Evolutionary conservation across 192 early-diverging fungal species (phyloP).

Genomic region (Backusella sp.): DNA sequence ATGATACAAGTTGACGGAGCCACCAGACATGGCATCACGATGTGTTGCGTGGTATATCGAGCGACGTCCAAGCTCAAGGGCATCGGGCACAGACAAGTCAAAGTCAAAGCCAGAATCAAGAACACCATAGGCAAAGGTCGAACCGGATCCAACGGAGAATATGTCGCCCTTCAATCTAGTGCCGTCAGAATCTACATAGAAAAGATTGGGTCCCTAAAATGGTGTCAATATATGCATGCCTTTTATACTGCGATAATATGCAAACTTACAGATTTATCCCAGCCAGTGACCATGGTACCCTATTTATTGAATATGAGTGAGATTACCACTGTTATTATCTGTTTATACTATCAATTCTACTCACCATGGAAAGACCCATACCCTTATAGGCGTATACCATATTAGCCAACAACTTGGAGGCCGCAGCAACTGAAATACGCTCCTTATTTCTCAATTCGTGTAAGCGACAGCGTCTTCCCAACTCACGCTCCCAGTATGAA

Average conservation of each 20-base stretch:
- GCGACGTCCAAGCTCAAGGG: conserved; percentile 85
- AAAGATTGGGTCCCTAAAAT: conserved; percentile 81
- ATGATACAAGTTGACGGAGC: conserved; percentile 86
- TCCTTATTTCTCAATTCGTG: conserved; percentile 98
- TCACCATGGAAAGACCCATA: conserved; percentile 94
- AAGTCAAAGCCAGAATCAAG: conserved; percentile 84
- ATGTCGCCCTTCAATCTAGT: conserved; percentile 80
- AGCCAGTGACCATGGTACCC: conserved; percentile 98
- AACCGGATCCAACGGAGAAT: conserved; percentile 99
- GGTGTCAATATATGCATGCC: background rate
- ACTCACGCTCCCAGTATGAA: conserved; percentile 96
- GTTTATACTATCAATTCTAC: background rate
- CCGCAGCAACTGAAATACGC: conserved; percentile 96
- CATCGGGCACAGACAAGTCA: conserved; percentile 82
- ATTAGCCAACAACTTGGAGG: conserved; percentile 95
- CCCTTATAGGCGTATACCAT: conserved; percentile 98
- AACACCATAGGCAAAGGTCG: conserved; percentile 98
- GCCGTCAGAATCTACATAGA: conserved; percentile 97
- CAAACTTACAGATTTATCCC: conserved; percentile 83
- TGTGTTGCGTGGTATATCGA: conserved; percentile 96
- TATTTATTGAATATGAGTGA: conserved; percentile 15
- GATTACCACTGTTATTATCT: background rate
- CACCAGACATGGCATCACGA: conserved; percentile 93
- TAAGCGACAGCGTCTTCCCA: conserved; percentile 90
- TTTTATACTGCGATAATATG: background rate